Conservation (phyloP, 441 rosid genomes). For the Viola pubescens region DNA sequence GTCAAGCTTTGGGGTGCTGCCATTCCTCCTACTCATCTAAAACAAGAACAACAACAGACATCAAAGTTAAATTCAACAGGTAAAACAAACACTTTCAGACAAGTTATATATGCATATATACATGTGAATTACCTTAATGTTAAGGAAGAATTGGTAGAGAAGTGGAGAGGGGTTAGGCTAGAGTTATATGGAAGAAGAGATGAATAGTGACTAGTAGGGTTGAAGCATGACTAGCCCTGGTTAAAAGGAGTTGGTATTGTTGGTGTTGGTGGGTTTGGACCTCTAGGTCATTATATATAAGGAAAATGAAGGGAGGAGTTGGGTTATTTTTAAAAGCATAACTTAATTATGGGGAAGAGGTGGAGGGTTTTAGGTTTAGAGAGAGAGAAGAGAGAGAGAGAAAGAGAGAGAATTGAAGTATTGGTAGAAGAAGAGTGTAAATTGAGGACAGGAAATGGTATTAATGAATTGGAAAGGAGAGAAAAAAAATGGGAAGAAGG, state of each 20-base stretch:
- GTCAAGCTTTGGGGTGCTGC: slow-evolving; percentile 60
- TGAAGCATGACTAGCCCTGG: slow-evolving; percentile 13
- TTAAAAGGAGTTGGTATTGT: slow-evolving; percentile 7
- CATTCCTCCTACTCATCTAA: slow-evolving; percentile 66
- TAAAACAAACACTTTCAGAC: neutral
- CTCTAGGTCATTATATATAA: slow-evolving; percentile 52
- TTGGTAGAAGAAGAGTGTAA: slow-evolving; percentile 50
- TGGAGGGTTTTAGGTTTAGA: slow-evolving; percentile 34
- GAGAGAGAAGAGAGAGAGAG: too few relatives aligned
- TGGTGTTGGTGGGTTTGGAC: slow-evolving; percentile 33
- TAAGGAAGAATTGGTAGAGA: slow-evolving; percentile 4
- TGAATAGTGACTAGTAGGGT: too few relatives aligned
- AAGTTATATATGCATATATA: neutral
- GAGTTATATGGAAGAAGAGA: too few relatives aligned
- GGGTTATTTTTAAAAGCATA: slow-evolving; percentile 52
- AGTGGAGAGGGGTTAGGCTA: slow-evolving; percentile 7
- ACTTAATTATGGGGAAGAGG: slow-evolving; percentile 61
- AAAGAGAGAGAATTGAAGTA: slow-evolving; percentile 48
- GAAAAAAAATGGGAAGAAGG: too few relatives aligned
- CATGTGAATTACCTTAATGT: slow-evolving; percentile 25
- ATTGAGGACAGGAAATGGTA: slow-evolving; percentile 56
- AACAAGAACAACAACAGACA: neutral
- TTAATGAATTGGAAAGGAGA: slow-evolving; percentile 23
- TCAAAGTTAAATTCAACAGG: neutral
- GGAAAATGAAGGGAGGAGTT: slow-evolving; percentile 32